Percentiles rank a stretch among this genome's conserved stretches.
Conservation (phyloP, 108 stramenopile species). For the Conticribra weissflogii region DNA sequence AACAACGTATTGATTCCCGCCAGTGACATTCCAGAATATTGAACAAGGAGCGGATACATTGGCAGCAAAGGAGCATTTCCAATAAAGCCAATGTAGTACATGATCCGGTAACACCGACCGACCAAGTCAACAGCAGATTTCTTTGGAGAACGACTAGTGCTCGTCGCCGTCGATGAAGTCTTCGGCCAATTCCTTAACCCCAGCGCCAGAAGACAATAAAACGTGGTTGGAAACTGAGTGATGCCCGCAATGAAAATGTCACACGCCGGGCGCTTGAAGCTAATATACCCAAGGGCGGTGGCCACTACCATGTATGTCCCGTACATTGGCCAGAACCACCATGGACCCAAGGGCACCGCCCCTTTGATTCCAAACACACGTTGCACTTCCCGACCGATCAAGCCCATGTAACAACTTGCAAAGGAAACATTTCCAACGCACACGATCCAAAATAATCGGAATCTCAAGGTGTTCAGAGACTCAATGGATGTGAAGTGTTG, state of each 20-base stretch:
- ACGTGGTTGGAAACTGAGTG: constrained; percentile 74
- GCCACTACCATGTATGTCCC: constrained; percentile 55
- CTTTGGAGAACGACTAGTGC: background rate
- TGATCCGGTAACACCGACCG: constrained; percentile 1
- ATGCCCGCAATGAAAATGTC: constrained; percentile 90
- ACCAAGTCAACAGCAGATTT: constrained; percentile 14
- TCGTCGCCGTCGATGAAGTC: background rate
- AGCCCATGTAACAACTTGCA: constrained; percentile 78
- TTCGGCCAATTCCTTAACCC: constrained; percentile 13
- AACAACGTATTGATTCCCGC: constrained; percentile 73
- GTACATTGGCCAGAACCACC: constrained; percentile 72
- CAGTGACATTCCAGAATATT: constrained; percentile 66
- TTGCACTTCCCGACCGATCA: constrained; percentile 60
- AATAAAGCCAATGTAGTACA: constrained; percentile 74
- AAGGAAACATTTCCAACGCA: constrained; percentile 83
- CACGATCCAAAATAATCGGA: constrained; percentile 77
- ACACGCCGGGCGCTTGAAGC: constrained; percentile 86
- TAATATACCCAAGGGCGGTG: constrained; percentile 61
- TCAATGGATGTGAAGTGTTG: constrained; percentile 50
- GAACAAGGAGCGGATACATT: constrained; percentile 77
- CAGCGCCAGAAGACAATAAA: constrained; percentile 53
- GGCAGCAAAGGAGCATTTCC: constrained; percentile 84
- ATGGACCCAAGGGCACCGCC: constrained; percentile 26
- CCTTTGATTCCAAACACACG: constrained; percentile 30
- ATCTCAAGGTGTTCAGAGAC: constrained; percentile 58